These are phyloP conservation scores for Agaricus blazei DNA, from an alignment of 768 basidiomycete species.

Conservation along the genomic window DNA sequence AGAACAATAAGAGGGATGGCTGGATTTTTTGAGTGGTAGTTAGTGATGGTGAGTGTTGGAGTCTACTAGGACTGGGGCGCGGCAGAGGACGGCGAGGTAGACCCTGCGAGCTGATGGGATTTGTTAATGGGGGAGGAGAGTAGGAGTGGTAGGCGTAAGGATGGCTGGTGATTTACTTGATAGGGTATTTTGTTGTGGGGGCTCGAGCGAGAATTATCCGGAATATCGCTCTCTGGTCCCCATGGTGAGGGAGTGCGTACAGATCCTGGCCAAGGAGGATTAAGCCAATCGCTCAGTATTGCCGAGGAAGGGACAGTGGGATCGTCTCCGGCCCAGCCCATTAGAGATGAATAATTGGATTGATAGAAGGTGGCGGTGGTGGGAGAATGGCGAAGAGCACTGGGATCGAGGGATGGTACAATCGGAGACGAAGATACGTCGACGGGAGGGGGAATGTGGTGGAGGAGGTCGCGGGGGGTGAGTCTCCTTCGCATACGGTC, in stretches of 20 bases:
- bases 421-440: constrained; percentile 12
- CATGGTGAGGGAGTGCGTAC: background rate
- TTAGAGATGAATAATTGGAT: constrained; percentile 31
- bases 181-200: constrained; percentile 1
- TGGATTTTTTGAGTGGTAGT: background rate
- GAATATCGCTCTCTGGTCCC: constrained; percentile 1
- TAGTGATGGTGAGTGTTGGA: constrained; percentile 1
- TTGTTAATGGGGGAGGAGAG: background rate
- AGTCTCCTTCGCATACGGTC: constrained; percentile 15
- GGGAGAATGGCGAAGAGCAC: constrained; percentile 6
- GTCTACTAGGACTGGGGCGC: background rate
- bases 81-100: background rate
- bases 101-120: background rate
- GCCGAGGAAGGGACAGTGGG: background rate
- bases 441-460: constrained; percentile 15
- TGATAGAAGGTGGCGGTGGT: constrained; percentile 14
- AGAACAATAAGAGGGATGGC: background rate
- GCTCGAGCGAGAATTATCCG: constrained; percentile 2
- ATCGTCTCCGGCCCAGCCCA: constrained; percentile 31
- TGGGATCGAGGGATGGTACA: constrained; percentile 11
- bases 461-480: constrained; percentile 11
- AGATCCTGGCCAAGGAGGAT: background rate
- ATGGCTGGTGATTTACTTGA: background rate
- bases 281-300: background rate
- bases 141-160: background rate